Percentiles rank a stretch among this genome's conserved stretches.
Conservation (phyloP, 2,329 filamentous ascomycete genomes). For the Xylaria hypoxylon region DNA sequence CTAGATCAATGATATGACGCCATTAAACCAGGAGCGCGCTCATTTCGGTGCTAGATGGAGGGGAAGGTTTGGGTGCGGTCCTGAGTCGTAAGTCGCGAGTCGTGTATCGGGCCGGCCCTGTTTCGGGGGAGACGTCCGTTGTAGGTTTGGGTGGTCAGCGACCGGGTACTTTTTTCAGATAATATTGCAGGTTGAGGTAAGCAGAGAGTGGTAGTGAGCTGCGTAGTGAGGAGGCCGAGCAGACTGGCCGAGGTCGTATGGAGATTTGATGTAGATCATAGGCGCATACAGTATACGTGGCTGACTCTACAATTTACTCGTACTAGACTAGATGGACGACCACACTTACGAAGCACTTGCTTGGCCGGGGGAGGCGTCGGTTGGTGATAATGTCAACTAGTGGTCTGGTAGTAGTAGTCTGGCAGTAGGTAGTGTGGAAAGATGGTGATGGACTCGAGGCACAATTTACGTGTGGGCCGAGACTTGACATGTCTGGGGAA, state of each 20-base stretch:
- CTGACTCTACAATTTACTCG: conserved; percentile 8
- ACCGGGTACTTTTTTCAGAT: neutral
- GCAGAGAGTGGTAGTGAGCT: conserved; percentile 19
- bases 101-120: conserved; percentile 23
- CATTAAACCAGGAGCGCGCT: conserved; percentile 43
- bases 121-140: conserved; percentile 9
- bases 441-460: conserved; percentile 23
- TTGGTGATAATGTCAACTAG: neutral
- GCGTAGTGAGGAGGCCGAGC: conserved; percentile 22
- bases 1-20: conserved; percentile 46
- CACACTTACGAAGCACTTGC: neutral
- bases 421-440: conserved; percentile 2
- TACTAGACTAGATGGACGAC: neutral
- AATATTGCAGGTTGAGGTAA: conserved; percentile 22
- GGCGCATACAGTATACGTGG: conserved; percentile 20
- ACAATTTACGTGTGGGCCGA: conserved; percentile 22
- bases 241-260: conserved; percentile 18
- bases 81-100: conserved; percentile 14
- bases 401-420: too few species aligned
- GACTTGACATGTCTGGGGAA: conserved; percentile 28
- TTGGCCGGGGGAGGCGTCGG: conserved; percentile 4
- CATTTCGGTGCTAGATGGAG: conserved; percentile 37
- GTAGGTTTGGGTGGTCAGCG: conserved; percentile 14
- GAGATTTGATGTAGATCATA: conserved; percentile 22
- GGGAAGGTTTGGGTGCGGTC: neutral